Evolutionary conservation across 345 rosid species (phyloP), one percentile per base, ranked within the genome.

Genomic region (Lumnitzera littorea): DNA sequence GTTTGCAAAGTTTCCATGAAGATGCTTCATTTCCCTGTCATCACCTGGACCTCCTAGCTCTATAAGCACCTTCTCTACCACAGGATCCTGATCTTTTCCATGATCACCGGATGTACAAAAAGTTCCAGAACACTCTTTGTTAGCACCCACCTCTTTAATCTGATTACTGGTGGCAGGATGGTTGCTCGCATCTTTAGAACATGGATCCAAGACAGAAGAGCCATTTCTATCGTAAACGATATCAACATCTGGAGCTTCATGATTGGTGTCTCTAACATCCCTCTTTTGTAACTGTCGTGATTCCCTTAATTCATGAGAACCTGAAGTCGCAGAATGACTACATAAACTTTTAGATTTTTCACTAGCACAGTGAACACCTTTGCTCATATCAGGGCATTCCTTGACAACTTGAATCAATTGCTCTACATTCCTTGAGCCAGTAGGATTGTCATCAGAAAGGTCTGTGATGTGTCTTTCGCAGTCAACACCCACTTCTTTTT

Each of bases 61-160:
- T 60, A 50, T 14, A 16, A 50, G 65, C 47, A 59, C 56, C 61
- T 74, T 72, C 55, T 68, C 70, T 47, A 31, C 74, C 47, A 60
- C 62, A 58, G 81, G 80, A 48, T 79, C 65, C 41, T 62, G 76
- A 68, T 73, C 79, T 68, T 62, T 65, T 55, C 74, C 82, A 57
- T 79, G 70, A 57, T 72, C 59, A 47, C 76, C 76, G 27, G 71
- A 70, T 36, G 71, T 23, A 15, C 78, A 61, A 69, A 71, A 70
- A 68, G 69, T 69, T 14, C 80, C 70, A 36, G 72, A 75, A 68
- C 58, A 64, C 53, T 69, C 71, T 50, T 62, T 65, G 60, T 59
- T 68, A 50, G 72, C 75, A 70, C 74, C 67, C 67, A 62, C 62
- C 68, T 55, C 77, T 63, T 53, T 57, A 54, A 65, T 74, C 46